Evolutionary conservation across 2,329 filamentous ascomycete species (phyloP), one percentile per base, ranked within the genome.

Genomic region (Cordyceps javanica): DNA sequence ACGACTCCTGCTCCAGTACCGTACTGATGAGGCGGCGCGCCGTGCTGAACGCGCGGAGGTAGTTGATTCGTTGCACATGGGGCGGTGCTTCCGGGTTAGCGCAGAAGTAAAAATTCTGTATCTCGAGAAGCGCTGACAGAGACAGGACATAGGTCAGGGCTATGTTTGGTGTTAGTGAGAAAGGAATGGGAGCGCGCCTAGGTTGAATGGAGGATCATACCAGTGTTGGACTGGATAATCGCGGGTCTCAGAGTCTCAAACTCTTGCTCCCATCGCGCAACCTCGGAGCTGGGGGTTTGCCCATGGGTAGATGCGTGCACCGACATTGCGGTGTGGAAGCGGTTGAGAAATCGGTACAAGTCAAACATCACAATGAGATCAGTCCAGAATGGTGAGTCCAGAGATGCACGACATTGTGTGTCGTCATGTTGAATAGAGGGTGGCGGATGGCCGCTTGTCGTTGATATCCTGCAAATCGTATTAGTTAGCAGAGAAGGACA

Each of bases 41-140:
- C 2, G 80, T 82, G 60, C 70, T 75, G 66, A 77, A 80, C 23
- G 75, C 69, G 23, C 77, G 75, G 41, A 79, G 65, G 25, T 77
- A 67, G 62, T 79, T 75, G 50, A 75, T 69, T 59, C 72, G 74
- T 57, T 79, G 70, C 13, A 67, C 69, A 41, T 72, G 73, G 2
- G 66, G 65, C 61, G 66, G 71, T 60, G 69, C 69, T 19, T 70
- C 71, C 2, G 74, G 70, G 0, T 73, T 70, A 3, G 76, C 76
- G 60, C 75, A 71, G 62, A 82, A 77, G 68, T 82, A 82, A 66
- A 77, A 81, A 1, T 71, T 68, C 60, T 83, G 79, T 9, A 82
- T 73, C 57, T 83, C 79, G n/a, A 81, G 72, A 23, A 77, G 72
- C 1, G 78, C 75, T 0, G 78, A 71, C 3, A 82, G 66, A 9